Evolutionary conservation across 2,329 filamentous ascomycete genomes (phyloP).

Genomic region (Aspergillus felis): DNA sequence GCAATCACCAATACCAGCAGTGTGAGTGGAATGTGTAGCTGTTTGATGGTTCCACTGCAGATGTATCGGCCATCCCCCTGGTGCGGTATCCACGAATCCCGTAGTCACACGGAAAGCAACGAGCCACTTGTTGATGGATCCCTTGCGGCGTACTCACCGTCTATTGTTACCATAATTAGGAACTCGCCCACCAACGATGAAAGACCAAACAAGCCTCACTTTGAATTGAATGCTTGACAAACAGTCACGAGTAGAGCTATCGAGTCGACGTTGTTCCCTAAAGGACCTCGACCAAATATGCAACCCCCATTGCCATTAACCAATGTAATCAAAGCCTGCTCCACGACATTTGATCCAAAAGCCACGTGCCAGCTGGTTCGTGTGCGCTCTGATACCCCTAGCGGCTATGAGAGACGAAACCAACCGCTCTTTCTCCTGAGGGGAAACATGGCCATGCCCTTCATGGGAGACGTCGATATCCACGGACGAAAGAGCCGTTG

Average conservation of each 20-base stretch:
- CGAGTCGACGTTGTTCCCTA: neutral
- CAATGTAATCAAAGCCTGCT: conserved; percentile 37
- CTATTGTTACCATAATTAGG: neutral
- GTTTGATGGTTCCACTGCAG: neutral
- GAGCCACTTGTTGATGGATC: neutral
- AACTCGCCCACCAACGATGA: neutral
- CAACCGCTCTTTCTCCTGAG: conserved; percentile 39
- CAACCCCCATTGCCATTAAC: conserved; percentile 16
- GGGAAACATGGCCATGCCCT: conserved; percentile 19
- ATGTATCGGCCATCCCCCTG: neutral
- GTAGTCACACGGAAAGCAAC: neutral
- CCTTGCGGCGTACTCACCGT: neutral
- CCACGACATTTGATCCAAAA: conserved; percentile 46
- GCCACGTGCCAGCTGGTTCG: conserved; percentile 35
- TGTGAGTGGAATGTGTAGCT: neutral
- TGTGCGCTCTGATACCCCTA: conserved; percentile 35
- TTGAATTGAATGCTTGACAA: conserved; percentile 2
- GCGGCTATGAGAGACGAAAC: conserved; percentile 37
- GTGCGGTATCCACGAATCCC: neutral
- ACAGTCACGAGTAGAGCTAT: neutral
- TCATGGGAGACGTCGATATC: conserved; percentile 19
- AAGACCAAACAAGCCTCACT: conserved; percentile 7
- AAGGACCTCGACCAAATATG: neutral
- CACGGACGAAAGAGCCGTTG: conserved; percentile 32
- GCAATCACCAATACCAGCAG: neutral